Base-by-base conservation (phyloP, 176 grass and related monocot genomes). In the Carex pumila region DNA sequence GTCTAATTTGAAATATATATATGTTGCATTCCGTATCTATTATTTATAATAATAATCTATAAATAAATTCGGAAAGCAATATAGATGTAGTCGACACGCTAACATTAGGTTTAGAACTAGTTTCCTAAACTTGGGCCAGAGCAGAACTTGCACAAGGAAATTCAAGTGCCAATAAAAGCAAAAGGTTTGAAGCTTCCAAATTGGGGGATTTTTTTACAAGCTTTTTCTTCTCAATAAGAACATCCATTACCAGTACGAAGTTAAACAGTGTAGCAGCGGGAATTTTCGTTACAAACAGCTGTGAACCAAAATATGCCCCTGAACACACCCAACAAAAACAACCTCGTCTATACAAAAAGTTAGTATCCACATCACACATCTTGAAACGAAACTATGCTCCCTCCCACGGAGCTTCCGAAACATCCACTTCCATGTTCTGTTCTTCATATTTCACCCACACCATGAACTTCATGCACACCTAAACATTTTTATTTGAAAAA, bases 401-500 rank as follows among this genome's bases (percentile, higher is more conserved):
- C 60, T 85, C 90, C 86, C 66, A 62, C 90, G 86, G 29, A 59
- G 85, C 22, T 70, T 65, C 53, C 15, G 62, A 62, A 54, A 53
- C 54, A 85, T 83, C 89, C 84, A 90, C 14, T 60, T 93, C 95
- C 89, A 91, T 81, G 79, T 87, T 90, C 89, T 90, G 84, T 85
- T 94, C 92, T 79, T 98, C 88, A 68, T 95, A 93, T 89, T 83
- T 94, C 74, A 98, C 91, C 0, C 79, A 89, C 3, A 95, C 92
- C 62, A 95, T 77, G 80, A 98, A 98, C 64, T 86, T 88, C 36
- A 94, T 91, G 85, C 91, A 90, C 68, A 90, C 92, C 95, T 94
- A 57, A 60, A 81, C 7, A 56, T 30, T 37, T 36, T 2, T 17
- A 37, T 75, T 75, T 75, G 9, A 2, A 30, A 66, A 53, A 74